These are phyloP conservation scores for Coemansia reversa DNA, from an alignment of 192 early-diverging fungal genomes.

Conservation along the genomic window DNA sequence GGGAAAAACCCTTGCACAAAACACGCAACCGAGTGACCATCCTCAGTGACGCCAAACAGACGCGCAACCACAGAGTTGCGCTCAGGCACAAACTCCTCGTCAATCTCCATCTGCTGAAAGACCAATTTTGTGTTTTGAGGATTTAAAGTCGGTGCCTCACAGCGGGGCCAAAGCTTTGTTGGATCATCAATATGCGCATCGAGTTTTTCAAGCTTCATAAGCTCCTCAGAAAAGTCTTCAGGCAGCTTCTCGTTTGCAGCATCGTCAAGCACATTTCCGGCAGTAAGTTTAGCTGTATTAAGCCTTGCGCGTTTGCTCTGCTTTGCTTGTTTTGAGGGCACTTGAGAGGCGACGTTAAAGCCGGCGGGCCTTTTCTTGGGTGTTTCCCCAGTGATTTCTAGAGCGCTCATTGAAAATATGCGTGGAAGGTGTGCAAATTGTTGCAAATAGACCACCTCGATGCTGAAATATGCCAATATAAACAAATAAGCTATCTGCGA, in stretches of 20 bases:
- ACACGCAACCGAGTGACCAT: conserved; percentile 89
- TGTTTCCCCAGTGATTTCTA: not conserved
- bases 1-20: conserved; percentile 88
- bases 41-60: conserved; percentile 84
- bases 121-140: conserved; percentile 54
- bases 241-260: conserved; percentile 28
- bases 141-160: conserved; percentile 28
- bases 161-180: conserved; percentile 28
- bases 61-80: conserved; percentile 63
- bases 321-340: conserved; percentile 14
- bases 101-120: conserved; percentile 96
- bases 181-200: conserved; percentile 33
- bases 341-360: conserved; percentile 37
- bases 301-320: conserved; percentile 48
- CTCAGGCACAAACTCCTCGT: conserved; percentile 67
- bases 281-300: conserved; percentile 24
- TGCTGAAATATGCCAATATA: not conserved
- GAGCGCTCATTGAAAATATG: conserved; percentile 3
- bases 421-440: not conserved
- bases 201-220: conserved; percentile 38
- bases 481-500: not conserved
- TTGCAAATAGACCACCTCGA: not conserved
- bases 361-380: conserved; percentile 10
- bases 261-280: conserved; percentile 25
- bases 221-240: conserved; percentile 52